Percentiles rank a stretch among this genome's conserved stretches.
These are phyloP conservation scores for Dimocarpus longan DNA, from an alignment of 345 rosid species.

Conservation along the genomic window DNA sequence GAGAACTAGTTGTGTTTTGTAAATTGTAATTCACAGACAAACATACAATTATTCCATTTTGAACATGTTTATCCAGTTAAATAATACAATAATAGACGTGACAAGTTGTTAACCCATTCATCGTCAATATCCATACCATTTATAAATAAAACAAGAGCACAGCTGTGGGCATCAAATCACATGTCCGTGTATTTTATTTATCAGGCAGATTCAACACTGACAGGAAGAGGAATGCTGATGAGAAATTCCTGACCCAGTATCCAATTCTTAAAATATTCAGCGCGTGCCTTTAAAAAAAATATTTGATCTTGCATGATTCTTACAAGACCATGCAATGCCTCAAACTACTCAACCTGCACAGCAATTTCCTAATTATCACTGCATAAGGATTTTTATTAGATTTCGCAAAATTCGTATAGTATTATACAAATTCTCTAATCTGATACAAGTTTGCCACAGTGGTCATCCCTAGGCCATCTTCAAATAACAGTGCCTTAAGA, in stretches of 20 bases:
- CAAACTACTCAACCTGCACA: no score
- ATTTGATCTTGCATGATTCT: no score
- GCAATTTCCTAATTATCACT: no score
- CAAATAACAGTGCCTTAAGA: neutral
- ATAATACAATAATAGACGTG: neutral
- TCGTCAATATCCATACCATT: neutral
- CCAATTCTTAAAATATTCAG: neutral
- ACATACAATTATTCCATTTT: neutral
- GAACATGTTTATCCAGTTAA: neutral
- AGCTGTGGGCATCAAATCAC: neutral
- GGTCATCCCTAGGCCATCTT: neutral
- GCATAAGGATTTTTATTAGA: neutral
- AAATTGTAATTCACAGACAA: neutral
- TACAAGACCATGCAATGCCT: no score
- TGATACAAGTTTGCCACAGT: neutral
- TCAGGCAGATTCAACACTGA: neutral
- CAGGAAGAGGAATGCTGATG: neutral
- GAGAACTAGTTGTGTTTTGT: neutral
- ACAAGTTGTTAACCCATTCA: neutral
- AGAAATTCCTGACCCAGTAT: neutral
- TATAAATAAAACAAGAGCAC: neutral
- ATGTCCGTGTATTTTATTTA: neutral
- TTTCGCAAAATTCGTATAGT: neutral
- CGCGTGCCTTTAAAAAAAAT: no score
- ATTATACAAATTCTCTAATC: neutral